These are phyloP conservation scores for Paecilomyces formosus DNA, from an alignment of 2,329 filamentous ascomycete genomes.

Conservation along the genomic window DNA sequence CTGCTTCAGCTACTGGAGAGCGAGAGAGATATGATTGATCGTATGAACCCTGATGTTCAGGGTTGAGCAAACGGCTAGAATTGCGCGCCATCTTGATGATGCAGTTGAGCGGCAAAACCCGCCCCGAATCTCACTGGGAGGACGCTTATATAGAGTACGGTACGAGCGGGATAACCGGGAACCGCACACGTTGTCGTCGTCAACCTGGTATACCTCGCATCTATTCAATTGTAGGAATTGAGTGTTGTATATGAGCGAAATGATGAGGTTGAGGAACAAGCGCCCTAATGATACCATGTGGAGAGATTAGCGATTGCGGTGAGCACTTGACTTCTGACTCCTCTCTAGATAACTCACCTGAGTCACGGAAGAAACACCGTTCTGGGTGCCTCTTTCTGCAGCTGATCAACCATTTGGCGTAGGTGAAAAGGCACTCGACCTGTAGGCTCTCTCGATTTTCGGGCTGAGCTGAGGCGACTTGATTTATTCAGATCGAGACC, in stretches of 20 bases:
- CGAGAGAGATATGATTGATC: constrained; percentile 46
- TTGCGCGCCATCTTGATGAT: constrained; percentile 22
- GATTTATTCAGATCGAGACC: neutral
- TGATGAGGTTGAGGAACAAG: neutral
- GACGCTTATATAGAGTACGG: neutral
- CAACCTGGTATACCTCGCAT: neutral
- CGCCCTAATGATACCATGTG: neutral
- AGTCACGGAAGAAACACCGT: neutral
- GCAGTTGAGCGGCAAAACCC: neutral
- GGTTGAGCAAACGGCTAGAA: constrained; percentile 17
- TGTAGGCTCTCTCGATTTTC: too few relatives aligned
- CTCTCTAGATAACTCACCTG: neutral
- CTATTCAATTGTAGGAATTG: neutral
- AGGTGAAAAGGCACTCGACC: neutral
- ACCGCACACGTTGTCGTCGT: neutral
- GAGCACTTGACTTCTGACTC: neutral
- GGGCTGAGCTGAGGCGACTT: neutral
- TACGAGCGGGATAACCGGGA: neutral
- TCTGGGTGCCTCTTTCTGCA: neutral
- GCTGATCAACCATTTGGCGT: neutral
- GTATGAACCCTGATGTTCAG: constrained; percentile 20
- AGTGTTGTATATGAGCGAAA: neutral
- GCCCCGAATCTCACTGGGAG: neutral
- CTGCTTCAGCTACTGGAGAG: constrained; percentile 60
- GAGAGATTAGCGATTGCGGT: neutral